These are phyloP conservation scores for Nannochloropsis gaditana DNA, from an alignment of 108 stramenopile genomes.

Conservation along the genomic window DNA sequence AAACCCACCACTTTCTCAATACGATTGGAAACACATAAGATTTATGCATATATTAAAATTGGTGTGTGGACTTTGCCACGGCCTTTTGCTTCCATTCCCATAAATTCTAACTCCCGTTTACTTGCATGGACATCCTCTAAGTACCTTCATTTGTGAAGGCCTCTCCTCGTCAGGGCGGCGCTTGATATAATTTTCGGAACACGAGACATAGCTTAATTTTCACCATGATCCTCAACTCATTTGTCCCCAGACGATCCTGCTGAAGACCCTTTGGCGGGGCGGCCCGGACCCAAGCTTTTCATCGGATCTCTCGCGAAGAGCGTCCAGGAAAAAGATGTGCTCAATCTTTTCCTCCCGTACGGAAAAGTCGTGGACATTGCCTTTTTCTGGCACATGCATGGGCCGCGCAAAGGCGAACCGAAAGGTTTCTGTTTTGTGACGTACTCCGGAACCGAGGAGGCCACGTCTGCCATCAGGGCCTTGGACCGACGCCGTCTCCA, in stretches of 20 bases:
- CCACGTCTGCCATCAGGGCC: background rate
- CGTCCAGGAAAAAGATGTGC: conserved; percentile 2
- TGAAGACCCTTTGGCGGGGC: conserved; percentile 15
- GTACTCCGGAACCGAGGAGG: background rate
- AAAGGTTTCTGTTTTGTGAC: background rate
- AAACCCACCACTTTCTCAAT: too few species aligned
- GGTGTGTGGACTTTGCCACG: too few species aligned
- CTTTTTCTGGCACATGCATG: conserved; percentile 18
- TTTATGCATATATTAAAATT: too few species aligned
- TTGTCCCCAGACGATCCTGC: background rate
- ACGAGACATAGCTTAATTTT: too few species aligned
- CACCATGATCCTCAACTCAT: too few species aligned
- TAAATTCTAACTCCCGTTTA: too few species aligned
- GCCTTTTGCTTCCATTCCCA: too few species aligned
- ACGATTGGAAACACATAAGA: too few species aligned
- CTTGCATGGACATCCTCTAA: too few species aligned
- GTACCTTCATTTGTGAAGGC: too few species aligned
- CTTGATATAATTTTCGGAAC: too few species aligned
- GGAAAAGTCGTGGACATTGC: conserved; percentile 13
- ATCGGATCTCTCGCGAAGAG: background rate
- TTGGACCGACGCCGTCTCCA: background rate
- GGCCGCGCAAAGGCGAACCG: background rate
- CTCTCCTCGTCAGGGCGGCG: too few species aligned
- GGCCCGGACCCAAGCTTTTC: background rate
- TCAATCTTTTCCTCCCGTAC: background rate